Evolutionary conservation across 257 asterid species (phyloP), one percentile per base, ranked within the genome.

Genomic region (Nicotiana tabacum): DNA sequence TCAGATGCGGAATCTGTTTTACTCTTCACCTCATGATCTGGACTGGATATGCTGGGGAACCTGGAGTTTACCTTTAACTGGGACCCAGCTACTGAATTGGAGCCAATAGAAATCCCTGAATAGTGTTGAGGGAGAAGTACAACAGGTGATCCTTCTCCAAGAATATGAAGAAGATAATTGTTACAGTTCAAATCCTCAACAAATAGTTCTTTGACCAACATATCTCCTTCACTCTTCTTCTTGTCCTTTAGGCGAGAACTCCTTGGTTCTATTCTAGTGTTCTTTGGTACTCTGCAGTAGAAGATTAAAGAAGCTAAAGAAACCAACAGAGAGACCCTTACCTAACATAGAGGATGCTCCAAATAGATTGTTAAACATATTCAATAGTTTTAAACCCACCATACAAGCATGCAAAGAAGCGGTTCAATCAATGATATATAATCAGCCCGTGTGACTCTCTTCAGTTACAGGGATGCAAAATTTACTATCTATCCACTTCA

Each of bases 211-310:
- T 96, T 96, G 79, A 96, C 92, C 88, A 96, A 87, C 86, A 82
- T 87, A 87, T 96, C 98, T 83, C 98, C 98, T 87, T 93, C 99
- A 72, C 90, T 90, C 87, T 86, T 96, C 90, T 90, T 94, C 88
- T 88, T 95, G 83, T 94, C 97, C 91, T 91, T 96, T 69, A 94
- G 82, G 46, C 99, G 90, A 24, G 96, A 93, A 90, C 99, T 96
- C 85, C 98, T 87, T 33, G 99, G 98, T 88, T 92, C 97, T 86
- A 32, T 57, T 67, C 84, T 74, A 64, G 88, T 85, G 84, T 86
- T 87, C 85, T 91, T 91, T 2, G 97, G 91, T 81, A 86, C 88
- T 62, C 99, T 96, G 92, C 87, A 85, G 48, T 53, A 80, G 76
- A 21, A 83, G 74, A 62, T 27, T 43, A 56, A 85, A 83, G 86